Conservation (phyloP, 2,329 filamentous ascomycete genomes). For the Penicillium sp. region DNA sequence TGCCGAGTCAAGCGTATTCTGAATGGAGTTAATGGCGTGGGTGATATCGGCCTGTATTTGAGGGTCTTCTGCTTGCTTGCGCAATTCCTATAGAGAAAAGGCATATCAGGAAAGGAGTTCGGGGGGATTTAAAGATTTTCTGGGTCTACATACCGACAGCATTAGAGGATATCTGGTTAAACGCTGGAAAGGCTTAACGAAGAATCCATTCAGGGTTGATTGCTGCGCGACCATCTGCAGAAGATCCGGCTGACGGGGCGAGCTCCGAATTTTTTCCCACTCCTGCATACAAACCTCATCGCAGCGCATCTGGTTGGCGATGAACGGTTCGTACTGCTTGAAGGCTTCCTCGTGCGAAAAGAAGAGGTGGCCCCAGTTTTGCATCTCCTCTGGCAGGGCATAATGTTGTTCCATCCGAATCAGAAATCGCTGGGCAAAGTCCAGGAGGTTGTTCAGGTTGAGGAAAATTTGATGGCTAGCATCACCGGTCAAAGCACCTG, state of each 20-base stretch:
- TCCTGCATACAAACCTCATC: conserved; percentile 81
- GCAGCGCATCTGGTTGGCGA: conserved; percentile 92
- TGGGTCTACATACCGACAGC: conserved; percentile 67
- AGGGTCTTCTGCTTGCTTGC: conserved; percentile 80
- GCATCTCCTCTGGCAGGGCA: conserved; percentile 73
- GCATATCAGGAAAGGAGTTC: not conserved
- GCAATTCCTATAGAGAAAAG: conserved; percentile 67
- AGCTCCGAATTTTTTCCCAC: conserved; percentile 82
- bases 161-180: conserved; percentile 93
- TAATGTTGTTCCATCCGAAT: conserved; percentile 97
- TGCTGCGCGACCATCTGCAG: conserved; percentile 82
- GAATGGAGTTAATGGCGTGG: conserved; percentile 79
- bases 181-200: conserved; percentile 95
- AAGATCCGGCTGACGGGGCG: conserved; percentile 68
- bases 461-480: conserved; percentile 93
- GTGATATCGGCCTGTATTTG: conserved; percentile 73
- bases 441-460: conserved; percentile 91
- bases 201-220: conserved; percentile 86
- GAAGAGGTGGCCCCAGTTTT: conserved; percentile 96
- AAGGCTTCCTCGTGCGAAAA: conserved; percentile 84
- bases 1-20: conserved; percentile 79
- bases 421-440: conserved; percentile 92
- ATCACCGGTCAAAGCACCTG: conserved; percentile 85
- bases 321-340: conserved; percentile 93
- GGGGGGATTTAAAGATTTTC: not conserved